Base-by-base conservation (phyloP, 495 filamentous ascomycete genomes). In the Umbilicaria muhlenbergii region DNA sequence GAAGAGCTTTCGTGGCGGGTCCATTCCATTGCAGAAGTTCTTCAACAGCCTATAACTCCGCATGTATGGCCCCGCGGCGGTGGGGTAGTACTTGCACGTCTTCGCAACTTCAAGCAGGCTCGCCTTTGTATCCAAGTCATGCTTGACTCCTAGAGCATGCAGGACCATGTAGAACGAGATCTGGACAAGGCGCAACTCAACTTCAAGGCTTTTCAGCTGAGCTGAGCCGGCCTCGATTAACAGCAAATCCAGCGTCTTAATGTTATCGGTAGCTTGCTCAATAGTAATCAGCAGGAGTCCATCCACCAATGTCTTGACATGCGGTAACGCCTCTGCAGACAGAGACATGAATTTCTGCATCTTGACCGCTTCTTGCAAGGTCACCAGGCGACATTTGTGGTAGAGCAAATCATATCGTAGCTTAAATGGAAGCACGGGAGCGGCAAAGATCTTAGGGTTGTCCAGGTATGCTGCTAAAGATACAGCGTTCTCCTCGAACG, bases 161-260 rank as follows among this genome's bases (percentile, higher is more conserved):
- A 50, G 48, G 15, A 50, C 13, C 17, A 50, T 36, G 14, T 46
- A 36, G 11, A 45, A 42, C 14, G 33, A 36, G 8, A 49, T 33
- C 24, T 49, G 42, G 16, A 46, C 16, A 4, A 52, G 42, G 8
- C 44, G 47, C 1, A 45, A 31, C 34, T 55, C 52, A 10, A 36
- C 44, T 44, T 55, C 50, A 15, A 55, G 47, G 14, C 46, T 43
- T 38, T 44, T 44, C 46, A 55, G 32, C 11, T 38, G 18, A 14
- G 36, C 41, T 0, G 4, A 32, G 24, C 35, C 15, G 14, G 46
- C 52, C n/a, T 44, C 21, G 4, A n/a, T 36, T 12, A 52, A 47
- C 12, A 43, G 24, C 15, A 11, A 16, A 10, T 45, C 34, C 28
- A 52, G 34, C 5, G 36, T 14, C 15, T 21, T 19, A 5, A 47